Percentiles rank a stretch among this genome's conserved stretches.
Conservation (phyloP, 176 grass and related monocot genomes). For the Oryza australiensis region DNA sequence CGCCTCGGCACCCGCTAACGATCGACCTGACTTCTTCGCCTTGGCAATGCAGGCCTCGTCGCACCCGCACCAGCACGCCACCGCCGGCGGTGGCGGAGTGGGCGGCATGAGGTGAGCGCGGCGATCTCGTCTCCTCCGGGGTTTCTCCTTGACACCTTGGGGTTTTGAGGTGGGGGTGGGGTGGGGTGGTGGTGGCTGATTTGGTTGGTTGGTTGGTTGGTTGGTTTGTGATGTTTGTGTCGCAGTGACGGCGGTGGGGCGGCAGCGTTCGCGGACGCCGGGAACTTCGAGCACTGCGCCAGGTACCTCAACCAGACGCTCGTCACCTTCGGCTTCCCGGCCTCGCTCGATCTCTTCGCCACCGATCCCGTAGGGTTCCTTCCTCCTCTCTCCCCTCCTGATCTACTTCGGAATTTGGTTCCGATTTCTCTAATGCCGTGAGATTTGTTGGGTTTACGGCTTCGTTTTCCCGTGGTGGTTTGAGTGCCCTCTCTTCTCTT, state of each 20-base stretch:
- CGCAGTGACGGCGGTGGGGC: conserved; percentile 52
- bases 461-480: not conserved
- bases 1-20: conserved; percentile 1
- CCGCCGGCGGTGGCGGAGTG: conserved; percentile 37
- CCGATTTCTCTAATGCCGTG: not conserved
- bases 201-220: conserved; percentile 5
- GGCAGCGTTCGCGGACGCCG: conserved; percentile 73
- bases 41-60: conserved; percentile 75
- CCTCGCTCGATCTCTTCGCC: conserved; percentile 96
- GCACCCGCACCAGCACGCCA: conserved; percentile 31
- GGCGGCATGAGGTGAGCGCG: conserved; percentile 65
- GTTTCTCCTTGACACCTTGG: not conserved
- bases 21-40: not conserved
- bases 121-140: not conserved
- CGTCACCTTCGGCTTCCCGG: conserved; percentile 92
- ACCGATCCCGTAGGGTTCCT: conserved; percentile 66
- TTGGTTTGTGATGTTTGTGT: not conserved
- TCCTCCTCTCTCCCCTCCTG: not conserved
- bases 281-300: conserved; percentile 89
- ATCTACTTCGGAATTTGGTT: not conserved
- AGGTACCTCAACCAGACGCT: conserved; percentile 99
- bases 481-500: not conserved
- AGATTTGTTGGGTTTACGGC: not conserved
- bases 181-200: conserved; percentile 1
- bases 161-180: not conserved